A percentile compares a stretch with the other conserved stretches of the same genome.
Conservation (phyloP, 768 basidiomycete species). For the Termitomyces sp. region DNA sequence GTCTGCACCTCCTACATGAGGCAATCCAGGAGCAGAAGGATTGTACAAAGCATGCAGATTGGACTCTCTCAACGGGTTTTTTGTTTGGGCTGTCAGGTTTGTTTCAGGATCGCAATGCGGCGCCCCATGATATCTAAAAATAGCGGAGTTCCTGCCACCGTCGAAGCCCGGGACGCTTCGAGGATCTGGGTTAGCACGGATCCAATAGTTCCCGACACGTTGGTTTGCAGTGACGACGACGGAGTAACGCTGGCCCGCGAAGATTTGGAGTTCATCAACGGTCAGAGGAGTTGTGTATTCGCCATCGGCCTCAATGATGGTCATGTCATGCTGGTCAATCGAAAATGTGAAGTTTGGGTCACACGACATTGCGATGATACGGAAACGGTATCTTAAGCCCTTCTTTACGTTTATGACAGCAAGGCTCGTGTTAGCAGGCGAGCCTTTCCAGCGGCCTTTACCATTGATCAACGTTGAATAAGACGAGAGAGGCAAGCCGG, state of each 20-base stretch:
- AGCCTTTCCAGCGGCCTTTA: constrained; percentile 26
- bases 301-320: constrained; percentile 49
- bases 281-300: constrained; percentile 33
- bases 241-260: constrained; percentile 19
- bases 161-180: constrained; percentile 20
- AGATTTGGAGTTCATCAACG: constrained; percentile 40
- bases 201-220: constrained; percentile 46
- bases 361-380: constrained; percentile 29
- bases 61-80: constrained; percentile 13
- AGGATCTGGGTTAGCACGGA: constrained; percentile 27
- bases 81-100: constrained; percentile 3
- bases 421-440: constrained; percentile 11
- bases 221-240: constrained; percentile 40
- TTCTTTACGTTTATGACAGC: neutral
- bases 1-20: constrained; percentile 34
- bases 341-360: constrained; percentile 33
- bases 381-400: constrained; percentile 25
- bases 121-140: constrained; percentile 47
- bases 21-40: constrained; percentile 23
- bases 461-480: constrained; percentile 30
- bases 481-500: neutral
- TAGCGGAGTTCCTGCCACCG: constrained; percentile 40
- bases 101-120: constrained; percentile 36
- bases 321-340: constrained; percentile 41
- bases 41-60: constrained; percentile 25